Evolutionary conservation across 2,329 filamentous ascomycete species (phyloP).

Genomic region (Fusarium redolens): DNA sequence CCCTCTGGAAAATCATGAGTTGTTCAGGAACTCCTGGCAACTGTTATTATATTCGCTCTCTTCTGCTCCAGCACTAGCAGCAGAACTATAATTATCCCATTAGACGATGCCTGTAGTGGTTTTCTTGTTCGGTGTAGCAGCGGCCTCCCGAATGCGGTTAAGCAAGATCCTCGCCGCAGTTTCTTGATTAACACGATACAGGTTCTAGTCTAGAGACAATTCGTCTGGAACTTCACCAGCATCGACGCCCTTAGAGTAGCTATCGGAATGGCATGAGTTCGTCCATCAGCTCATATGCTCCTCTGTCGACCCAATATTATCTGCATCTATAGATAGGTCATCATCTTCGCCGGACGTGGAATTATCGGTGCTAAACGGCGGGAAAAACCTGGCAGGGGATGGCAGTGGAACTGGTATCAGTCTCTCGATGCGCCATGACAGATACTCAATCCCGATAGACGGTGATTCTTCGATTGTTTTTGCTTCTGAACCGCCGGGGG

Average conservation of each 20-base stretch:
- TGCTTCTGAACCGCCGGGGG: background rate
- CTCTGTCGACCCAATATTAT: background rate
- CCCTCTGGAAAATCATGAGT: no score
- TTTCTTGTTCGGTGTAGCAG: background rate
- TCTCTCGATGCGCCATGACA: background rate
- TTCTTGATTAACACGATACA: background rate
- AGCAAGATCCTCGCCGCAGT: no score
- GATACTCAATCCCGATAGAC: conserved; percentile 57
- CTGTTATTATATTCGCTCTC: no score
- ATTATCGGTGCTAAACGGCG: background rate
- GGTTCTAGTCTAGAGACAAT: background rate
- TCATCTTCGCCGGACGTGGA: background rate
- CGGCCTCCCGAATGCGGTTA: no score
- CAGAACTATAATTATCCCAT: no score
- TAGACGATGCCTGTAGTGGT: background rate
- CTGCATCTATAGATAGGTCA: background rate
- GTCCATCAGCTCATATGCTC: background rate
- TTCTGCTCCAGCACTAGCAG: no score
- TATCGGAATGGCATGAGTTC: background rate
- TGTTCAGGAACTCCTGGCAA: no score
- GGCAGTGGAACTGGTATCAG: background rate
- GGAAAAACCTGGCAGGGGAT: background rate
- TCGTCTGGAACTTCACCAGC: background rate
- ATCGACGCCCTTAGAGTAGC: background rate
- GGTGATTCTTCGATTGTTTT: background rate